Evolutionary conservation across 1,139 yeast genomes (phyloP).

Genomic region (Taphrina sp.): DNA sequence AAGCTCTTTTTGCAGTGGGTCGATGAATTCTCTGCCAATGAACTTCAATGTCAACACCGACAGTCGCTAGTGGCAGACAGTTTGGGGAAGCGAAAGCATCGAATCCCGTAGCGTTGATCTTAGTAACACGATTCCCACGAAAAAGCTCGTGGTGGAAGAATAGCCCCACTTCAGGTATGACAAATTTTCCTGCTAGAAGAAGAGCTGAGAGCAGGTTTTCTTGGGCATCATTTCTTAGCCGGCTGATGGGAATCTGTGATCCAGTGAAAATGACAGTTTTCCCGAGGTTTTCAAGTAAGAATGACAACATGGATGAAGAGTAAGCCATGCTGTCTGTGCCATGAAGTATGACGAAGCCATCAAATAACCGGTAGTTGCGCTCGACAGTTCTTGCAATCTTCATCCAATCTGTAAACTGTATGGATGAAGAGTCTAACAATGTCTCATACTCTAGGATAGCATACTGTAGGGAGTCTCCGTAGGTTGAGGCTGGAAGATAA

Average conservation of each 20-base stretch:
- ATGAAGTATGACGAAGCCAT: constrained; percentile 30
- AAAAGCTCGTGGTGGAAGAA: constrained; percentile 31
- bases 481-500: constrained; percentile 9
- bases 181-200: constrained; percentile 25
- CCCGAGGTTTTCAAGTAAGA: constrained; percentile 30
- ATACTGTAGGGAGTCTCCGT: constrained; percentile 13
- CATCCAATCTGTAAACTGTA: constrained; percentile 27
- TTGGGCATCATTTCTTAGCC: constrained; percentile 26
- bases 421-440: constrained; percentile 26
- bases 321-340: constrained; percentile 33
- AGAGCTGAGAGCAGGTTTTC: constrained; percentile 27
- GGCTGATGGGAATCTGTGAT: constrained; percentile 29
- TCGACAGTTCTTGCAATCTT: constrained; percentile 24
- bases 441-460: constrained; percentile 30
- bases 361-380: constrained; percentile 27
- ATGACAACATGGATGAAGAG: constrained; percentile 28
- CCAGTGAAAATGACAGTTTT: constrained; percentile 32
- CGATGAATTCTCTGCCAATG: constrained; percentile 28
- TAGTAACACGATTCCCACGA: constrained; percentile 32
- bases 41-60: constrained; percentile 24
- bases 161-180: constrained; percentile 32
- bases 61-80: constrained; percentile 23
- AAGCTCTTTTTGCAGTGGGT: constrained; percentile 19
- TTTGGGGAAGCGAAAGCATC: constrained; percentile 32
- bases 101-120: constrained; percentile 30